Evolutionary conservation across 108 stramenopile genomes (phyloP).

Genomic region (Nitzschia sp.): DNA sequence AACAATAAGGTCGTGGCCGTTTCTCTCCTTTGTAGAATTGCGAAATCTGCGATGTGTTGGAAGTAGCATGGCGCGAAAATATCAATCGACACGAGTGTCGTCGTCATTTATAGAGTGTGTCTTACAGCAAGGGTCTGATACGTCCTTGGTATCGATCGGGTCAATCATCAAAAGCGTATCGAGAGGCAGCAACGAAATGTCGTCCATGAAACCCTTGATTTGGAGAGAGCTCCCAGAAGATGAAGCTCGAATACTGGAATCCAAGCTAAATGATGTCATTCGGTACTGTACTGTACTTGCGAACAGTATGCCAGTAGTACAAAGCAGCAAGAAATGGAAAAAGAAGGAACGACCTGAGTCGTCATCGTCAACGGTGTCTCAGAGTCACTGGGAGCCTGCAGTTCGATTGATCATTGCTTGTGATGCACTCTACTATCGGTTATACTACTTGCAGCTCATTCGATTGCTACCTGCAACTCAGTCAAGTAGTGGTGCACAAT

Average conservation of each 20-base stretch:
- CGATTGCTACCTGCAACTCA: slow-evolving; percentile 8
- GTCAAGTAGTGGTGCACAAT: no score
- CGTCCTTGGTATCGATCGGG: neutral
- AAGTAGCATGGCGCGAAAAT: neutral
- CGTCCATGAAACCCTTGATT: slow-evolving; percentile 6
- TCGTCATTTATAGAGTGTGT: neutral
- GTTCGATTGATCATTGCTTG: slow-evolving; percentile 41
- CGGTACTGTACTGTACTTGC: neutral
- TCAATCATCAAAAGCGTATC: neutral
- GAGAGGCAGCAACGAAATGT: neutral
- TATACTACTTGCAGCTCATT: slow-evolving; percentile 45
- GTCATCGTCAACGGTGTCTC: no score
- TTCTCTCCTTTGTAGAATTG: neutral
- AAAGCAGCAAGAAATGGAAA: neutral
- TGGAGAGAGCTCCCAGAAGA: neutral
- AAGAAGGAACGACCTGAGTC: neutral
- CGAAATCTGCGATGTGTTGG: slow-evolving; percentile 11
- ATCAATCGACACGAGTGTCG: neutral
- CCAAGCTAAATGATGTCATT: slow-evolving; percentile 15
- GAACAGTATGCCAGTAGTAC: neutral
- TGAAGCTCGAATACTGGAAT: slow-evolving; percentile 6
- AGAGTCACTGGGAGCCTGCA: slow-evolving; percentile 14
- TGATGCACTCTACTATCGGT: slow-evolving; percentile 44
- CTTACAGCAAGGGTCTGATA: neutral
- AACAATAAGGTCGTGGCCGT: slow-evolving; percentile 6